Evolutionary conservation across 805 yeast genomes (phyloP).

Genomic region (Komagataella phaffii): DNA sequence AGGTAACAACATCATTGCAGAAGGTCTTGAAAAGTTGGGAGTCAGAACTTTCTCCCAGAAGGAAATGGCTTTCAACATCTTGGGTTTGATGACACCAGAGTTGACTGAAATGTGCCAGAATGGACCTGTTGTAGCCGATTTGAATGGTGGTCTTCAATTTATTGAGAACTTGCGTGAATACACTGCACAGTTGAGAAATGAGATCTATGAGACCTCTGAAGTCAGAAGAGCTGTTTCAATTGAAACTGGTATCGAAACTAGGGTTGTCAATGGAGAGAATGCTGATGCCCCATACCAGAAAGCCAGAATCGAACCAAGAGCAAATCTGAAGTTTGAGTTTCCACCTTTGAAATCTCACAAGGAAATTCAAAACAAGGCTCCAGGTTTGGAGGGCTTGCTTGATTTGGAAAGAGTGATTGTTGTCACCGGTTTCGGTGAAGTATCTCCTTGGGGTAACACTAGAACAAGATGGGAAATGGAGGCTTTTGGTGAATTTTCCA

Average conservation of each 20-base stretch:
- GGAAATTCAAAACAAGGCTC: slow-evolving; percentile 53
- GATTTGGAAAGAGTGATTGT: slow-evolving; percentile 89
- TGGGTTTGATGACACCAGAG: slow-evolving; percentile 86
- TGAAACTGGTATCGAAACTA: slow-evolving; percentile 83
- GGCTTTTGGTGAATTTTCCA: slow-evolving; percentile 83
- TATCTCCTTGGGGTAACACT: slow-evolving; percentile 98
- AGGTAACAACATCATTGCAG: slow-evolving; percentile 94
- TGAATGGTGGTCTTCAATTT: slow-evolving; percentile 97
- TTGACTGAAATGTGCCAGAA: slow-evolving; percentile 80
- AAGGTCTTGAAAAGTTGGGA: slow-evolving; percentile 90
- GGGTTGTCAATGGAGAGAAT: slow-evolving; percentile 71
- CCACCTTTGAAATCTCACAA: slow-evolving; percentile 73
- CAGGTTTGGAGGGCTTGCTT: slow-evolving; percentile 78
- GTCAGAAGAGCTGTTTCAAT: slow-evolving; percentile 90
- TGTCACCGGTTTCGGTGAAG: slow-evolving; percentile 96
- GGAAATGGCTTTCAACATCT: slow-evolving; percentile 97
- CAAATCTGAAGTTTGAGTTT: slow-evolving; percentile 89
- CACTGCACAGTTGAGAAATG: slow-evolving; percentile 68
- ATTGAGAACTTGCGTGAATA: slow-evolving; percentile 83
- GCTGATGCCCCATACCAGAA: slow-evolving; percentile 79
- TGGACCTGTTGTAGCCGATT: slow-evolving; percentile 92
- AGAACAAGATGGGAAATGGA: slow-evolving; percentile 99
- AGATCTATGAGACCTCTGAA: slow-evolving; percentile 71
- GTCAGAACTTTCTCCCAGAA: slow-evolving; percentile 97
- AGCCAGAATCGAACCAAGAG: slow-evolving; percentile 79